Conservation (phyloP, 345 rosid genomes). For the Melastoma malabathricum region DNA sequence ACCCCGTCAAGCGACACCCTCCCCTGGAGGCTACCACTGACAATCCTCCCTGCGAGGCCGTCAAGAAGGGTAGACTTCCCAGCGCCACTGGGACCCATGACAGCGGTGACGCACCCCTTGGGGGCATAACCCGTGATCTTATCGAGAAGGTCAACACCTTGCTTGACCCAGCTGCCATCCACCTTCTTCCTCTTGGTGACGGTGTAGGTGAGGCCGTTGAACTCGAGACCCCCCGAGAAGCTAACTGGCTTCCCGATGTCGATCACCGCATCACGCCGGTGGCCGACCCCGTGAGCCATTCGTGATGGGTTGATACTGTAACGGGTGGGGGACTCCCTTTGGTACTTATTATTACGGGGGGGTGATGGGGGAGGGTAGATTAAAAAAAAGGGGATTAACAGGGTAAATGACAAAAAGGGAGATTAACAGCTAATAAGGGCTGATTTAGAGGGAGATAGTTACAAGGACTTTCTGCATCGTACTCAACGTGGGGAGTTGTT, state of each 20-base stretch:
- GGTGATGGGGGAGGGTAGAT: background rate
- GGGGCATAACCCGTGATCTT: constrained; percentile 55
- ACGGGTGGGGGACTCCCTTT: too few relatives aligned
- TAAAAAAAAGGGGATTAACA: background rate
- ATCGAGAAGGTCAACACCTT: constrained; percentile 37
- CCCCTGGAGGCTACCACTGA: constrained; percentile 51
- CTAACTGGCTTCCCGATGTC: constrained; percentile 22
- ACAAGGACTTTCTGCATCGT: background rate
- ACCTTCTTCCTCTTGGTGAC: constrained; percentile 26
- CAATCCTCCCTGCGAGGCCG: constrained; percentile 45
- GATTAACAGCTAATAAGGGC: too few relatives aligned
- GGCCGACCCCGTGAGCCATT: constrained; percentile 18
- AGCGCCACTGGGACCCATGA: constrained; percentile 69
- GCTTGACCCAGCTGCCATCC: constrained; percentile 32
- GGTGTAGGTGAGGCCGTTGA: constrained; percentile 35
- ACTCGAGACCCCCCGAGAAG: constrained; percentile 43
- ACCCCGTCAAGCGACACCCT: constrained; percentile 36
- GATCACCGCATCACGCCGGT: constrained; percentile 20
- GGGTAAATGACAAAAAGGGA: too few relatives aligned
- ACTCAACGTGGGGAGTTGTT: background rate
- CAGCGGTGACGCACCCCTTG: constrained; percentile 49
- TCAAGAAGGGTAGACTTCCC: constrained; percentile 60
- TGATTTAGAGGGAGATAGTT: too few relatives aligned
- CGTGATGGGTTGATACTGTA: too few relatives aligned
- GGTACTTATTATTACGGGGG: too few relatives aligned